Base-by-base conservation (phyloP, 129 eudicot genomes). In the Scalesia atractyloides region DNA sequence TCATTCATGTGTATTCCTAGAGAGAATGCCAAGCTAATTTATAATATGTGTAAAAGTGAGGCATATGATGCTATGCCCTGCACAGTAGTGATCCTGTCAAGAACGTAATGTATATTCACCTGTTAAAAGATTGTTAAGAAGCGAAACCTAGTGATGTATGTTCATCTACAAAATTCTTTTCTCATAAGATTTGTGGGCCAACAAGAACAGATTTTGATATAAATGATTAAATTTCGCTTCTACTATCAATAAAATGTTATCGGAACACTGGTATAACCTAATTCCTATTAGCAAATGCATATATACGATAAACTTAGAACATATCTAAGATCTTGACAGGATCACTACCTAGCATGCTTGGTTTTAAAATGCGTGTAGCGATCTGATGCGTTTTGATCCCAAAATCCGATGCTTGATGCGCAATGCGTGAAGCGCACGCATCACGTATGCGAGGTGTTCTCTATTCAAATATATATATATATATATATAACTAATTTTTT, bases 311-410 rank as follows among this genome's bases (percentile, higher is more conserved):
- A 18, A 19, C 11, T 19, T 56, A 56, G 15, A 33, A 56, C 20
- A 56, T 20, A 56, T 56, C 20, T 56, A 56, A 56, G 33, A 56
- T 56, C 62, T 56, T 56, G 62, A 22, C 34, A 56, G n/a, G 62
- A 56, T 56, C 62, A 56, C 62, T 19, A 56, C 36, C 15, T 2
- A 8, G 7, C 62, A 56, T n/a, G n/a, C n/a, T n/a, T n/a, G n/a
- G n/a, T n/a, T n/a, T n/a, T n/a, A n/a, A n/a, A n/a, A n/a, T n/a
- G n/a, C n/a, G n/a, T n/a, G n/a, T n/a, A n/a, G n/a, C n/a, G n/a
- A n/a, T n/a, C n/a, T n/a, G n/a, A n/a, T n/a, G n/a, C n/a, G n/a
- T n/a, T n/a, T n/a, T n/a, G n/a, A n/a, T n/a, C n/a, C n/a, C n/a
- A n/a, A n/a, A n/a, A n/a, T n/a, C n/a, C n/a, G n/a, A n/a, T n/a